Percentiles rank a stretch among this genome's conserved stretches.
These are phyloP conservation scores for Trebouxia sp. DNA, from an alignment of 139 green algal species.

Conservation along the genomic window DNA sequence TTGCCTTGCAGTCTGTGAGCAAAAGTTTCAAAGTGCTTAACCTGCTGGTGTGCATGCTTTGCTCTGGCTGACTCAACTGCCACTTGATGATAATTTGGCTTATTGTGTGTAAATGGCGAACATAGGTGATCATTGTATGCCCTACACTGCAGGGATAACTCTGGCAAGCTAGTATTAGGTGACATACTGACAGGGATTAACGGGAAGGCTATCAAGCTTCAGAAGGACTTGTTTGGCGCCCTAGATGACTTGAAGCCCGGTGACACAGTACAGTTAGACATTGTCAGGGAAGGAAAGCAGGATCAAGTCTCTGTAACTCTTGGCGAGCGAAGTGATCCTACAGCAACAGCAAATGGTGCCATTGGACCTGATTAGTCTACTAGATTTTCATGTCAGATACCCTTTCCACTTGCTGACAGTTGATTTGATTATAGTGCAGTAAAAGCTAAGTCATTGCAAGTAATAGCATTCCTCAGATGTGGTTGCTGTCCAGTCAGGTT, in stretches of 20 bases:
- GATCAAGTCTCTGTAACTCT: constrained; percentile 40
- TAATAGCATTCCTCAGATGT: too few relatives aligned
- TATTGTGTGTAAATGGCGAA: too few relatives aligned
- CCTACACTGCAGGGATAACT: constrained; percentile 36
- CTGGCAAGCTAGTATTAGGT: constrained; percentile 51
- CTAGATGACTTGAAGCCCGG: constrained; percentile 64
- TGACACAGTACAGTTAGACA: constrained; percentile 49
- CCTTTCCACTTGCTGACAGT: not conserved
- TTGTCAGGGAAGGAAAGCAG: constrained; percentile 41
- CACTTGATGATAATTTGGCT: too few relatives aligned
- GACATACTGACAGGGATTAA: constrained; percentile 65
- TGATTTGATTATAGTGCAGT: not conserved
- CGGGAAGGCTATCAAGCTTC: constrained; percentile 47
- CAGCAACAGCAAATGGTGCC: not conserved
- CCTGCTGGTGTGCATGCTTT: too few relatives aligned
- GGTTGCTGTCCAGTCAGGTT: too few relatives aligned
- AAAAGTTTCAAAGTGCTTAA: too few relatives aligned
- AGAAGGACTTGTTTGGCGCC: constrained; percentile 61
- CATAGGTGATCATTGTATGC: too few relatives aligned
- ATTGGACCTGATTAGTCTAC: constrained; percentile 14
- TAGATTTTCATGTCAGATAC: too few relatives aligned
- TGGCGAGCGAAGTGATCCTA: constrained; percentile 31
- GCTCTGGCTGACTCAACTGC: too few relatives aligned
- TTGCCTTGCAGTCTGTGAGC: not conserved
- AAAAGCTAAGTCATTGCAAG: too few relatives aligned